Evolutionary conservation across 2,329 filamentous ascomycete genomes (phyloP), one percentile per base, ranked within the genome.

Genomic region (Aspergillus japonicus): DNA sequence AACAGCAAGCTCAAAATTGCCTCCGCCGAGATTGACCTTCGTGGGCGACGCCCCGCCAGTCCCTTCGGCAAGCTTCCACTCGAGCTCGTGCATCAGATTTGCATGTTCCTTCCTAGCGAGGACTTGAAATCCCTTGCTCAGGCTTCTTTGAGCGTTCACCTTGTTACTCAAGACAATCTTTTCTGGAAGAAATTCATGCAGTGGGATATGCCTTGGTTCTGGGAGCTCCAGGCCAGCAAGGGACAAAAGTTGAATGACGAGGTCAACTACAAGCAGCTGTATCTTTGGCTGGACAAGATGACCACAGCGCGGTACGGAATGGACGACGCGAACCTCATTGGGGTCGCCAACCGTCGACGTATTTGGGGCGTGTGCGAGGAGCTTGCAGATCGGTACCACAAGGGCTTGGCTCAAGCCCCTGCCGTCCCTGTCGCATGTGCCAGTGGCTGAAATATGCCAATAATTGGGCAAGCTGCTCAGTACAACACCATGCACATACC

Each of bases 121-220:
- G 60, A 64, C 5, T 47, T 67, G 6, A 62, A 62, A n/a, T 58
- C 62, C 2, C 58, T 67, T 10, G 59, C 58, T 0, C 54, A 65
- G 10, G 65, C 65, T 6, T 67, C 65, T 1, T 42, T 63, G n/a
- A 61, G 60, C 33, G 50, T 67, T 11, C 59, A 64, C 33, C 35
- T 62, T 6, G 31, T 67, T 31, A 65, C 65, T 10, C 59, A 63
- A 47, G 62, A 67, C 31, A 62, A 64, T 51, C 60, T 58, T 4
- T 67, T 67, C 61, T 67, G 65, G 65, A 63, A 64, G 10, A 54
- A 54, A 12, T 62, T 64, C 21, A 61, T 66, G 39, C 58, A 61
- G 39, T 56, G 53, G 14, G 63, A 66, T 16, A 67, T 67, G 65
- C 65, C 65, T 3, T 67, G 65, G 65, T 59, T 67, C 21, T 65